These are phyloP conservation scores for Coelastrella sp. DNA, from an alignment of 139 green algal genomes.

Conservation along the genomic window DNA sequence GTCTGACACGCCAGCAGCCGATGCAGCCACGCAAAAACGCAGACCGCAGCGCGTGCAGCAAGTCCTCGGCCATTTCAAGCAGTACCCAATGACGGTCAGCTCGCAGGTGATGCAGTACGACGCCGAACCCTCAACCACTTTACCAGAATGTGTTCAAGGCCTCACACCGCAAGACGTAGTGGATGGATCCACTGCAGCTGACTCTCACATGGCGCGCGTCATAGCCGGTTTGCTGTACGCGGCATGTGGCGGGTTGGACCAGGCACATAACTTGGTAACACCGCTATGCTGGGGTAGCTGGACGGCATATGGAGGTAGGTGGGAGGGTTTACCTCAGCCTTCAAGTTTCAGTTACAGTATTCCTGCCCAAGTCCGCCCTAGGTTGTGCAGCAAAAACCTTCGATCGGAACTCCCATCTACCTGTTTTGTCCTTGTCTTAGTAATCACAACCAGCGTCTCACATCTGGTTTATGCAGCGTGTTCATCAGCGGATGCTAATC, in stretches of 20 bases:
- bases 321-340: too few species aligned
- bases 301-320: conserved; percentile 48
- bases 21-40: conserved; percentile 2
- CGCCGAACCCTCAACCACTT: conserved; percentile 18
- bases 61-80: conserved; percentile 21
- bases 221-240: conserved; percentile 41
- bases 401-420: too few species aligned
- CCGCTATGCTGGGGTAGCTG: conserved; percentile 57
- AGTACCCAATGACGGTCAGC: conserved; percentile 31
- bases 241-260: conserved; percentile 51
- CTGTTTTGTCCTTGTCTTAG: too few species aligned
- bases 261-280: conserved; percentile 60
- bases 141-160: conserved; percentile 48
- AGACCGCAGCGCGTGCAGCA: conserved; percentile 21
- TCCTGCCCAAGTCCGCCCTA: too few species aligned
- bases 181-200: not conserved
- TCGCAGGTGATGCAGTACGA: conserved; percentile 48
- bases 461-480: too few species aligned
- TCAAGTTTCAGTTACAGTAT: too few species aligned
- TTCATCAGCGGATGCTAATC: too few species aligned
- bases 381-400: too few species aligned
- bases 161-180: conserved; percentile 48
- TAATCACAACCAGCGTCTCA: too few species aligned
- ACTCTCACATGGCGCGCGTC: conserved; percentile 2
- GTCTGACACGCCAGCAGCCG: not conserved